Evolutionary conservation across 441 rosid genomes (phyloP).

Genomic region (Euphorbia celastroides): DNA sequence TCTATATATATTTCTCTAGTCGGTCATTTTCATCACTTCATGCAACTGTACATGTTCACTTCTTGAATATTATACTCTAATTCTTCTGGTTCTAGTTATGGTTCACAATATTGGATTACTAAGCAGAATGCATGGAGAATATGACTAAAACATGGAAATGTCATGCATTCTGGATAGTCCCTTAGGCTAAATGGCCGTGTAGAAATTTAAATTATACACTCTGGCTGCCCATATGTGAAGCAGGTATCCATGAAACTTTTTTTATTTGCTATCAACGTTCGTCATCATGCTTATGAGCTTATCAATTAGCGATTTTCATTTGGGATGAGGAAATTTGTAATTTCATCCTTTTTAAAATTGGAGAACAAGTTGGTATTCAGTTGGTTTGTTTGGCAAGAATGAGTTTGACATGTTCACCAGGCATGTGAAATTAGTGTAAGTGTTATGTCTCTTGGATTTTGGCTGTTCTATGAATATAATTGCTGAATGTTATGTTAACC

Average conservation of each 20-base stretch:
- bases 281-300: background rate
- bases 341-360: background rate
- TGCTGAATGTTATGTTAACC: background rate
- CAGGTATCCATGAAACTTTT: background rate
- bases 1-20: background rate
- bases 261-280: background rate
- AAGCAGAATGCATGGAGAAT: background rate
- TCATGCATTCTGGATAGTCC: background rate
- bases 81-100: too few species aligned
- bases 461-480: background rate
- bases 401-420: constrained; percentile 22
- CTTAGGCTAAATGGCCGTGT: background rate
- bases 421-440: constrained; percentile 34
- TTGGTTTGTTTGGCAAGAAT: background rate
- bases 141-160: background rate
- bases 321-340: background rate
- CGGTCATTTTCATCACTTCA: background rate
- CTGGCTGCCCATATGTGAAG: background rate
- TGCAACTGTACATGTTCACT: background rate
- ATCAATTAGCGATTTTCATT: background rate
- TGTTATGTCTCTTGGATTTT: background rate
- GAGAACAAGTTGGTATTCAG: background rate
- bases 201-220: constrained; percentile 1
- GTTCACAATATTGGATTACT: background rate
- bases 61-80: background rate